Conservation (phyloP, 768 basidiomycete species). For the Rubroboletus pulcherrimus region DNA sequence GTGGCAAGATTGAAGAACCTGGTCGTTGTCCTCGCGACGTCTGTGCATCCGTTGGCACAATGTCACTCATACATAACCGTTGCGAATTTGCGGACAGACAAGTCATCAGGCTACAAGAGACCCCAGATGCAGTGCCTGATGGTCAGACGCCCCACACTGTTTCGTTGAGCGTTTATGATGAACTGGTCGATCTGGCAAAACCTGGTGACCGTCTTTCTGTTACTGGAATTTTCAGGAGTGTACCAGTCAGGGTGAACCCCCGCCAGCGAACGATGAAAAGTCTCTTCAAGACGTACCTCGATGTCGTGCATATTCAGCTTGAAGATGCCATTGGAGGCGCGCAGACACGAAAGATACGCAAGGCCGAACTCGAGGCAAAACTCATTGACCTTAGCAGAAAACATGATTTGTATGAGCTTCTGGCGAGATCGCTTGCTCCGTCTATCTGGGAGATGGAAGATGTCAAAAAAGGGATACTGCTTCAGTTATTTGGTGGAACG, state of each 20-base stretch:
- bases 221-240: slow-evolving; percentile 91
- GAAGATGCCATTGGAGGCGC: slow-evolving; percentile 40
- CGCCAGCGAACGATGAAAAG: slow-evolving; percentile 89
- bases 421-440: slow-evolving; percentile 85
- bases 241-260: slow-evolving; percentile 94
- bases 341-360: slow-evolving; percentile 36
- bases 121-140: slow-evolving; percentile 95
- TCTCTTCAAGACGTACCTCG: slow-evolving; percentile 96
- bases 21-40: slow-evolving; percentile 89
- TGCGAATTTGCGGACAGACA: slow-evolving; percentile 96
- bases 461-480: slow-evolving; percentile 95
- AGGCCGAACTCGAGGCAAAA: slow-evolving; percentile 76
- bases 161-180: slow-evolving; percentile 95
- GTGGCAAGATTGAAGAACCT: slow-evolving; percentile 97
- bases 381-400: slow-evolving; percentile 67
- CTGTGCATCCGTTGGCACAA: slow-evolving; percentile 82
- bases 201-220: slow-evolving; percentile 91
- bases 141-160: slow-evolving; percentile 99
- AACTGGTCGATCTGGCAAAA: slow-evolving; percentile 93
- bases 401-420: slow-evolving; percentile 82
- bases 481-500: slow-evolving; percentile 96
- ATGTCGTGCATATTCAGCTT: slow-evolving; percentile 89
- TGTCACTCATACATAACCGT: slow-evolving; percentile 95
- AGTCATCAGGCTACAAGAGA: slow-evolving; percentile 93
- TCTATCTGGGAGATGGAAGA: slow-evolving; percentile 99